phyloP scores from a whole-genome alignment of 2,329 filamentous ascomycete genomes.

The Ophiostoma montium region DNA sequence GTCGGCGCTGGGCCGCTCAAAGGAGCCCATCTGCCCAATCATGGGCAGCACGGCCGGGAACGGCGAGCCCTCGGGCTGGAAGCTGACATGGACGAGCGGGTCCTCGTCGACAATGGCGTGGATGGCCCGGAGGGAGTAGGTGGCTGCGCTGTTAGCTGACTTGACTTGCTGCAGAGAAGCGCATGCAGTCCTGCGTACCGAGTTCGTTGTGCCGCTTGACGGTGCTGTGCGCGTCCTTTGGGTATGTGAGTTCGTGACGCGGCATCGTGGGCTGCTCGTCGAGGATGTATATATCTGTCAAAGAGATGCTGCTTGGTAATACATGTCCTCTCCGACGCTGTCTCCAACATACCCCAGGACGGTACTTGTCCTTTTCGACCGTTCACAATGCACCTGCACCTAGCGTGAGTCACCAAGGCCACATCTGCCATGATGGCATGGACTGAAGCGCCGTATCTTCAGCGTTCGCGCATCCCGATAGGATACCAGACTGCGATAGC shows the following conservation, averaged over 20 bases:
- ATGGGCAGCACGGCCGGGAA: slow-evolving; percentile 72
- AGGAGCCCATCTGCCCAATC: slow-evolving; percentile 73
- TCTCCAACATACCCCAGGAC: no score
- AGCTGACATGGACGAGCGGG: slow-evolving; percentile 69
- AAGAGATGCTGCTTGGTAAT: no score
- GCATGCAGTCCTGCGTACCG: slow-evolving; percentile 29
- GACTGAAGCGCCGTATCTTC: background rate
- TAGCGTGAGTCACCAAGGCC: no score
- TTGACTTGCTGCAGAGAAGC: background rate
- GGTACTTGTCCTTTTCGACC: no score
- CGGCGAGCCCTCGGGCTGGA: slow-evolving; percentile 47
- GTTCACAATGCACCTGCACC: no score
- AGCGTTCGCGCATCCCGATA: no score
- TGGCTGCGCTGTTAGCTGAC: slow-evolving; percentile 29
- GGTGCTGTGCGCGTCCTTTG: slow-evolving; percentile 48
- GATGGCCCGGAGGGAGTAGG: slow-evolving; percentile 59
- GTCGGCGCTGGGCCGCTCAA: slow-evolving; percentile 43
- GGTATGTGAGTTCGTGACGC: slow-evolving; percentile 39
- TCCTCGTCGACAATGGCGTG: slow-evolving; percentile 61
- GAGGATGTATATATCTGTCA: no score
- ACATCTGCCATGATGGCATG: no score
- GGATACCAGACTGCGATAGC: no score
- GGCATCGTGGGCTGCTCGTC: slow-evolving; percentile 29
- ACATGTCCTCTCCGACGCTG: no score
- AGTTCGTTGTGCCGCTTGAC: slow-evolving; percentile 52